Evolutionary conservation across 805 yeast genomes (phyloP).

Genomic region (Wickerhamomyces tratensis): DNA sequence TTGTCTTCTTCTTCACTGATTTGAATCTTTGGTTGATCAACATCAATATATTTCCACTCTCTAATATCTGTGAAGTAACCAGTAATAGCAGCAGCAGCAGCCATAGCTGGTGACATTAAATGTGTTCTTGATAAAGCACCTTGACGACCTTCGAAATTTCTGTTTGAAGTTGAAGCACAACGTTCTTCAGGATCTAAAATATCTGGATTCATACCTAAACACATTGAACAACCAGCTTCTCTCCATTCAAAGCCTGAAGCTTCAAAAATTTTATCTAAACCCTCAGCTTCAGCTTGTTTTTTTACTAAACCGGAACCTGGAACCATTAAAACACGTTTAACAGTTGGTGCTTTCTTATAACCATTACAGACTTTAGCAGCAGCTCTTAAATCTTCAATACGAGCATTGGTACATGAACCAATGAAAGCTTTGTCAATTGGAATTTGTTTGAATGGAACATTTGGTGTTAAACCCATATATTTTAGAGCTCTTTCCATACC

Average conservation of each 20-base stretch:
- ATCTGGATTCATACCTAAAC: conserved; percentile 99
- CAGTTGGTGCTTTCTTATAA: conserved; percentile 71
- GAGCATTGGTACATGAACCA: conserved; percentile 96
- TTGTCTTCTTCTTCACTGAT: conserved; percentile 39
- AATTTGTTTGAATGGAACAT: conserved; percentile 68
- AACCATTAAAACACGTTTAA: conserved; percentile 80
- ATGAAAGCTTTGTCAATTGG: conserved; percentile 88
- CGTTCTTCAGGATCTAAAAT: conserved; percentile 90
- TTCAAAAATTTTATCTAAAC: conserved; percentile 80
- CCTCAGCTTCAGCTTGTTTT: conserved; percentile 89
- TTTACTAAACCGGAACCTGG: conserved; percentile 98
- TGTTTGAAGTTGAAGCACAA: conserved; percentile 97
- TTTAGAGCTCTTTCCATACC: conserved; percentile 88
- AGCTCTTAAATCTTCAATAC: conserved; percentile 93
- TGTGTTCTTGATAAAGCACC: conserved; percentile 96
- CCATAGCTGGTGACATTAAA: conserved; percentile 98
- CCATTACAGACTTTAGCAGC: conserved; percentile 94
- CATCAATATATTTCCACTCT: conserved; percentile 56
- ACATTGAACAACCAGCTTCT: conserved; percentile 99
- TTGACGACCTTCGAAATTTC: conserved; percentile 99
- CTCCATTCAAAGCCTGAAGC: conserved; percentile 98
- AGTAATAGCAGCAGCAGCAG: conserved; percentile 93
- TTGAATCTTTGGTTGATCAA: conserved; percentile 47
- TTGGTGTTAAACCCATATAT: conserved; percentile 87
- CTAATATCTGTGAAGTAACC: conserved; percentile 92